phyloP scores from a whole-genome alignment of 352 stramenopile species.

The Pilasporangium apinafurcum region DNA sequence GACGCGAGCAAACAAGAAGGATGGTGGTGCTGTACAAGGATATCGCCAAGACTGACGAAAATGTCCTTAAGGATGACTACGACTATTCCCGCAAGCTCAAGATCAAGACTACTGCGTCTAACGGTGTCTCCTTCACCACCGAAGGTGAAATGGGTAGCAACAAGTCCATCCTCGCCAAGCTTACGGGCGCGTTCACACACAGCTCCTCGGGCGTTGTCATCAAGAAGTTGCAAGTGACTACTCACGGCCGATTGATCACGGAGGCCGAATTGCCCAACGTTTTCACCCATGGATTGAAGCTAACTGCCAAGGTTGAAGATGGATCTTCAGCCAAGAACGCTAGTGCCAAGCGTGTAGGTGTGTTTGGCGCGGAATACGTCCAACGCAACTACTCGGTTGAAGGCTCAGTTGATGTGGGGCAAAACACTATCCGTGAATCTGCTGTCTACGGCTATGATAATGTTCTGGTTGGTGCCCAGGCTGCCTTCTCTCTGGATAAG shows the following conservation, averaged over 20 bases:
- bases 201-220: conserved; percentile 51
- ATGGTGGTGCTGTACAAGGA: conserved; percentile 86
- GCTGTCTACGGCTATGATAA: conserved; percentile 78
- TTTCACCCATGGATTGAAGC: conserved; percentile 74
- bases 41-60: conserved; percentile 80
- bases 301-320: conserved; percentile 82
- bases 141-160: conserved; percentile 82
- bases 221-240: conserved; percentile 87
- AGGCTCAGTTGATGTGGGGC: conserved; percentile 44
- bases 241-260: conserved; percentile 63
- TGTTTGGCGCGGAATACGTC: conserved; percentile 75
- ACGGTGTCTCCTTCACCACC: conserved; percentile 83
- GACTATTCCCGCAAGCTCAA: conserved; percentile 90
- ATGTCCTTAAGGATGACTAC: conserved; percentile 85
- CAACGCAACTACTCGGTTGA: conserved; percentile 59
- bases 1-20: conserved; percentile 5
- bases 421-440: conserved; percentile 51
- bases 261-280: conserved; percentile 79
- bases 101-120: conserved; percentile 86
- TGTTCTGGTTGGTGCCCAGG: conserved; percentile 62
- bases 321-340: conserved; percentile 74
- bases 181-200: conserved; percentile 71
- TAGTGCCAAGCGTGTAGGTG: conserved; percentile 62
- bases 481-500: conserved; percentile 79
- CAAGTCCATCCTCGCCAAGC: conserved; percentile 84